Evolutionary conservation across 208 protist species (phyloP), one percentile per base, ranked within the genome.

Genomic region (Zelonia costaricensis): DNA sequence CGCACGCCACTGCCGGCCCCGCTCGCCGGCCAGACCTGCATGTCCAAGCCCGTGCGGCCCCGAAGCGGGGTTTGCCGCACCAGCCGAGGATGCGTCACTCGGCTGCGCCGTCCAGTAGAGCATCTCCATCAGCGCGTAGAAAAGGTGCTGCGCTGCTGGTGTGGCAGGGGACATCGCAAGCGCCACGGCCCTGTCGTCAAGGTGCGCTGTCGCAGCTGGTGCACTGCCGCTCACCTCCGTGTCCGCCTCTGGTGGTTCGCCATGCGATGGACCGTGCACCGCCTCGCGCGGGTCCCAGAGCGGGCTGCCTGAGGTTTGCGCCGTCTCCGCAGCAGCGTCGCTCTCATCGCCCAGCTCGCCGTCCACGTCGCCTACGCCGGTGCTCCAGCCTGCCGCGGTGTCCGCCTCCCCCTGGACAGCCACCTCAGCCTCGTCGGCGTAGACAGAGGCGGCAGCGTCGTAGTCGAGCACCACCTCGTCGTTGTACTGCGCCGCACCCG

Each of bases 41-140:
- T 53, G 47, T 3, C 47, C 47, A 5, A 53, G 47, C 3, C n/a
- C n/a, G n/a, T n/a, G n/a, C n/a, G n/a, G n/a, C n/a, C n/a, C n/a
- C n/a, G n/a, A n/a, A n/a, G n/a, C n/a, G n/a, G n/a, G n/a, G n/a
- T n/a, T n/a, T n/a, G n/a, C n/a, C n/a, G n/a, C n/a, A n/a, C n/a
- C n/a, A n/a, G n/a, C n/a, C n/a, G n/a, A n/a, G n/a, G n/a, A n/a
- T n/a, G n/a, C n/a, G n/a, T n/a, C n/a, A n/a, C n/a, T n/a, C n/a
- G n/a, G n/a, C n/a, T n/a, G n/a, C n/a, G n/a, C 36, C 13, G 62
- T 48, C 78, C 78, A 84, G 8, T 47, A 47, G 0, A 86, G 69
- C 46, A 89, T 46, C 54, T 83, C 62, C n/a, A 89, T 44, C 3
- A 89, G 40, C 1, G 83, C 85, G 35, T 74, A 66, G 30, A 86